Evolutionary conservation across 2,329 filamentous ascomycete genomes (phyloP).

Genomic region (Botrytis galanthina): DNA sequence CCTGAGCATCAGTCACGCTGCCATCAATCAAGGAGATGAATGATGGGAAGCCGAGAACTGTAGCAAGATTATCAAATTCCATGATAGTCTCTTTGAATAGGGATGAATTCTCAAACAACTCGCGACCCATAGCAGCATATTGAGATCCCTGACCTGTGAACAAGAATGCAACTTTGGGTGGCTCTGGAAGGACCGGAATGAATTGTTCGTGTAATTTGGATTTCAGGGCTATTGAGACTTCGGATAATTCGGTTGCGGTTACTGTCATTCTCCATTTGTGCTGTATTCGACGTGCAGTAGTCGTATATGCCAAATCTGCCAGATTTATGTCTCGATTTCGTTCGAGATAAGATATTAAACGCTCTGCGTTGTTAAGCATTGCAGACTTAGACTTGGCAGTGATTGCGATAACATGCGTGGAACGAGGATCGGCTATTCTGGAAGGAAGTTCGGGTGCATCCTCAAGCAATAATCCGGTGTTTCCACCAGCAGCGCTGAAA

Average conservation of each 20-base stretch:
- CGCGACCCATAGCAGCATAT: conserved; percentile 20
- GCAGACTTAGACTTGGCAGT: conserved; percentile 46
- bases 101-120: conserved; percentile 17
- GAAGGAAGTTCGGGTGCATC: conserved; percentile 39
- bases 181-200: conserved; percentile 17
- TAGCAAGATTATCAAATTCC: conserved; percentile 20
- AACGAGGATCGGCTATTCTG: conserved; percentile 43
- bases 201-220: conserved; percentile 20
- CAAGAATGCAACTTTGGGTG: conserved; percentile 37
- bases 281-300: conserved; percentile 52
- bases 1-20: conserved; percentile 12
- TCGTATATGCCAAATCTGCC: conserved; percentile 37
- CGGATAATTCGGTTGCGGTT: conserved; percentile 35
- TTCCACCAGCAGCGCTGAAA: conserved; percentile 45
- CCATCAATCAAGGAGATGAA: conserved; percentile 18
- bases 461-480: conserved; percentile 37
- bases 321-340: conserved; percentile 30
- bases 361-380: conserved; percentile 32
- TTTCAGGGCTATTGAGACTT: conserved; percentile 41
- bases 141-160: conserved; percentile 23
- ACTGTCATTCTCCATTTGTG: conserved; percentile 56
- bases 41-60: conserved; percentile 18
- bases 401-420: conserved; percentile 45
- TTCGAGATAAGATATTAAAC: conserved; percentile 31
- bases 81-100: conserved; percentile 18